A percentile compares a stretch with the other conserved stretches of the same genome.
phyloP scores from a whole-genome alignment of 352 stramenopile species.

The Aphanomyces stellatus region DNA sequence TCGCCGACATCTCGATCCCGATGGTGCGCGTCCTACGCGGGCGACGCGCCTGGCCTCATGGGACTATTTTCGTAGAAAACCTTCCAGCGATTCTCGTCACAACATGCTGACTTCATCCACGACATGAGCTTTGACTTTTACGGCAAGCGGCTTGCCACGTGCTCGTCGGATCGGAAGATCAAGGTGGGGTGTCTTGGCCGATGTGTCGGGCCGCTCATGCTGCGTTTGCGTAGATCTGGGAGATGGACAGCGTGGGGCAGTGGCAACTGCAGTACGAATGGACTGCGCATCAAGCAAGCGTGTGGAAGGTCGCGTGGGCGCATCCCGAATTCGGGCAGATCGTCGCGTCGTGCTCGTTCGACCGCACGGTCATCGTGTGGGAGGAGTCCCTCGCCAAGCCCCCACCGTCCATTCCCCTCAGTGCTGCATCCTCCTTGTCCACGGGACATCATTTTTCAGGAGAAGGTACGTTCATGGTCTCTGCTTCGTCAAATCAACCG shows the following conservation, averaged over 20 bases:
- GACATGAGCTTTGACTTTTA: slow-evolving; percentile 93
- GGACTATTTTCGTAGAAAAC: slow-evolving; percentile 52
- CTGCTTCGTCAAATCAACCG: not conserved
- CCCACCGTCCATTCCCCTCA: not conserved
- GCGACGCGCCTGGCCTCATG: no score
- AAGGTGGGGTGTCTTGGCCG: slow-evolving; percentile 31
- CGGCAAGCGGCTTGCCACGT: slow-evolving; percentile 84
- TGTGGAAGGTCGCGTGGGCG: slow-evolving; percentile 92
- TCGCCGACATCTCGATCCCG: no score
- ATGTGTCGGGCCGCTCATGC: not conserved
- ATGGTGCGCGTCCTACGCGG: no score
- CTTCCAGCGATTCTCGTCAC: slow-evolving; percentile 75
- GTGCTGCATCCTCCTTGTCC: not conserved
- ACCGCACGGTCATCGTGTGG: slow-evolving; percentile 93
- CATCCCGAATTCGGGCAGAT: slow-evolving; percentile 96
- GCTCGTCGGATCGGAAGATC: slow-evolving; percentile 88
- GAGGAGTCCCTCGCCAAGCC: slow-evolving; percentile 56
- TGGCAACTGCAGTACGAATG: slow-evolving; percentile 86
- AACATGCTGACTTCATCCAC: slow-evolving; percentile 87
- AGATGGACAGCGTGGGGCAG: slow-evolving; percentile 63
- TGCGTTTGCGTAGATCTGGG: slow-evolving; percentile 44
- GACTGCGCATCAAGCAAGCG: slow-evolving; percentile 83
- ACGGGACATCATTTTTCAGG: not conserved
- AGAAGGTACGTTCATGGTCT: not conserved
- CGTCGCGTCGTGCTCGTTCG: slow-evolving; percentile 89